Evolutionary conservation across 306 rosid genomes (phyloP).

Genomic region (Calophaca sinica): DNA sequence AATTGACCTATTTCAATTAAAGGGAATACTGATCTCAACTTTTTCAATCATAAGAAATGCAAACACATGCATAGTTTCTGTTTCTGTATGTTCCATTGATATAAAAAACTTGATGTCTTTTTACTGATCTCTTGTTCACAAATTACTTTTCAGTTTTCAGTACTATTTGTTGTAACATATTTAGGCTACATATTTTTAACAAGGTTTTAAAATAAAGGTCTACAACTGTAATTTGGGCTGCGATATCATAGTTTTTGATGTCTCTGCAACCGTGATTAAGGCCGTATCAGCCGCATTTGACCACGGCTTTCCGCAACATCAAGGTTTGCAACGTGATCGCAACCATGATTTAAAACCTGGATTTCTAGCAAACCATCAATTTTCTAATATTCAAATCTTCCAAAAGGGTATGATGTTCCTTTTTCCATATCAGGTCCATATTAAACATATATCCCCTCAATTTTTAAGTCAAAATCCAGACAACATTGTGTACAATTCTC

Average conservation of each 20-base stretch:
- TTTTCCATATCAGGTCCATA: not conserved
- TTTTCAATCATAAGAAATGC: constrained; percentile 14
- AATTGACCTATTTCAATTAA: not conserved
- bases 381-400: not conserved
- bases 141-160: not conserved
- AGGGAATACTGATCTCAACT: too few species aligned
- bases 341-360: too few species aligned
- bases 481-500: constrained; percentile 33
- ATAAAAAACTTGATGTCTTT: not conserved
- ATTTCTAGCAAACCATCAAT: too few species aligned
- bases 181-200: not conserved
- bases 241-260: too few species aligned
- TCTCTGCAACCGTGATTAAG: too few species aligned
- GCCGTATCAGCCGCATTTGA: too few species aligned
- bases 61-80: not conserved
- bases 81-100: not conserved
- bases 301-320: too few species aligned
- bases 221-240: too few species aligned
- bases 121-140: not conserved
- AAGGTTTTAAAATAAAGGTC: too few species aligned
- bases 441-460: not conserved
- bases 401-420: not conserved
- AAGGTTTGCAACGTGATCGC: too few species aligned
- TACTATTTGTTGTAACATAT: not conserved
- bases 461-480: constrained; percentile 21